These are phyloP conservation scores for Artemisia argyi DNA, from an alignment of 129 eudicot species.

Conservation along the genomic window DNA sequence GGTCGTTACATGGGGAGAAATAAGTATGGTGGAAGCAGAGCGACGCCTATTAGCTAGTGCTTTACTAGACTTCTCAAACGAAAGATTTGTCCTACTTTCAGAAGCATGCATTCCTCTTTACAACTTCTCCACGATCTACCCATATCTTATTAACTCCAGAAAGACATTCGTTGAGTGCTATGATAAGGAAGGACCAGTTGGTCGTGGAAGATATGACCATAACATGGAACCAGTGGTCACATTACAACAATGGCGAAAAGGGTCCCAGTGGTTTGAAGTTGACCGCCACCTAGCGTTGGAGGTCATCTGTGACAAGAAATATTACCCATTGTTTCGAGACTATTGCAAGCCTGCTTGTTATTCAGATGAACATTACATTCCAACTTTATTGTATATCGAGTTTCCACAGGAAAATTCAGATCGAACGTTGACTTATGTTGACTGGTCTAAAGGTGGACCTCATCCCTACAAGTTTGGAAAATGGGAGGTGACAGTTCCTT, in stretches of 20 bases:
- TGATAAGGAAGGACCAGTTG: slow-evolving; percentile 56
- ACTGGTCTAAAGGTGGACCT: slow-evolving; percentile 85
- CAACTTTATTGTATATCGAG: slow-evolving; percentile 48
- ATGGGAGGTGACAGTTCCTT: slow-evolving; percentile 35
- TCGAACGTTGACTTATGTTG: slow-evolving; percentile 73
- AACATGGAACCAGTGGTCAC: slow-evolving; percentile 47
- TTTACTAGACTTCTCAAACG: slow-evolving; percentile 59
- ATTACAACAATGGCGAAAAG: slow-evolving; percentile 65
- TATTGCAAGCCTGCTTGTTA: slow-evolving; percentile 69
- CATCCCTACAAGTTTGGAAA: slow-evolving; percentile 59
- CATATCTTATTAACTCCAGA: slow-evolving; percentile 47
- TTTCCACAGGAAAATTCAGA: slow-evolving; percentile 44
- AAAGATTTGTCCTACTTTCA: slow-evolving; percentile 66
- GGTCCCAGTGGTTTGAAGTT: slow-evolving; percentile 75
- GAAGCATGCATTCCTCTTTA: slow-evolving; percentile 77
- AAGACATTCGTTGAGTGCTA: slow-evolving; percentile 63
- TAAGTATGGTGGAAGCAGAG: slow-evolving; percentile 79
- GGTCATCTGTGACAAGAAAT: slow-evolving; percentile 48
- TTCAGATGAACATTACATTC: slow-evolving; percentile 79
- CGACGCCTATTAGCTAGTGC: slow-evolving; percentile 72
- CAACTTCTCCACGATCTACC: slow-evolving; percentile 59
- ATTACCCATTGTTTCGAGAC: slow-evolving; percentile 40
- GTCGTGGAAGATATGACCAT: slow-evolving; percentile 58
- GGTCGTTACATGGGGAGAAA: slow-evolving; percentile 72
- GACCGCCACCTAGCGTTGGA: slow-evolving; percentile 65